Evolutionary conservation across 768 basidiomycete species (phyloP).

Genomic region (Trametes maxima): DNA sequence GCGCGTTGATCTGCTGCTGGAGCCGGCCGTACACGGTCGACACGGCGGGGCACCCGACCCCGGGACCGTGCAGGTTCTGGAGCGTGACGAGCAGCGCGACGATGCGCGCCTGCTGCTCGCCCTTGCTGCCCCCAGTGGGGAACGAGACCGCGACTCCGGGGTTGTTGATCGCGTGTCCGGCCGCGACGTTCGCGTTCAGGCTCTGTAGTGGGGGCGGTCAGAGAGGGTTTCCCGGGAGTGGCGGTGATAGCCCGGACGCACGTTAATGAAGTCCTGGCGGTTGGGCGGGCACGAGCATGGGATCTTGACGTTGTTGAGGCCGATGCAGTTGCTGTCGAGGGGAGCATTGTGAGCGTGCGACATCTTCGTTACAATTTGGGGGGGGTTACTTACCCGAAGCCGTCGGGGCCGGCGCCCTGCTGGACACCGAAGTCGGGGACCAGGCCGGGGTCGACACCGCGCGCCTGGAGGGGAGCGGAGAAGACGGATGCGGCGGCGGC

Average conservation of each 20-base stretch:
- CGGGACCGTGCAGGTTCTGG: conserved; percentile 74
- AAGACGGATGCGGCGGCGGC: conserved; percentile 21
- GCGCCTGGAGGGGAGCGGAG: conserved; percentile 13
- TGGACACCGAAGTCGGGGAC: conserved; percentile 26
- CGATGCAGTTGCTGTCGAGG: conserved; percentile 33
- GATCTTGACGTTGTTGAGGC: conserved; percentile 36
- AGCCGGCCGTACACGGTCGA: conserved; percentile 43
- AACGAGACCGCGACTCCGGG: conserved; percentile 59
- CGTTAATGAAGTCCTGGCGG: conserved; percentile 24
- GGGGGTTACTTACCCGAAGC: conserved; percentile 4
- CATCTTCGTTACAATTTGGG: too few relatives aligned
- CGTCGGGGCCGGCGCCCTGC: conserved; percentile 22
- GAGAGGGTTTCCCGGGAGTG: not conserved
- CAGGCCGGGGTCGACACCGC: conserved; percentile 23
- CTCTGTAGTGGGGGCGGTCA: not conserved
- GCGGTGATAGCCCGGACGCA: not conserved
- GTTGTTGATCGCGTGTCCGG: conserved; percentile 67
- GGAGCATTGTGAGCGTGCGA: not conserved
- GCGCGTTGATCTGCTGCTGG: conserved; percentile 23
- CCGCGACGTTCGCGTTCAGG: conserved; percentile 51
- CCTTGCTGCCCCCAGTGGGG: conserved; percentile 59
- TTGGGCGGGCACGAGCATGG: conserved; percentile 42
- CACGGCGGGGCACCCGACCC: conserved; percentile 66
- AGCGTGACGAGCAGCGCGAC: conserved; percentile 63
- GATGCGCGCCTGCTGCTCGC: conserved; percentile 57